Evolutionary conservation across 1,139 yeast species (phyloP).

Genomic region (Candida albicans): DNA sequence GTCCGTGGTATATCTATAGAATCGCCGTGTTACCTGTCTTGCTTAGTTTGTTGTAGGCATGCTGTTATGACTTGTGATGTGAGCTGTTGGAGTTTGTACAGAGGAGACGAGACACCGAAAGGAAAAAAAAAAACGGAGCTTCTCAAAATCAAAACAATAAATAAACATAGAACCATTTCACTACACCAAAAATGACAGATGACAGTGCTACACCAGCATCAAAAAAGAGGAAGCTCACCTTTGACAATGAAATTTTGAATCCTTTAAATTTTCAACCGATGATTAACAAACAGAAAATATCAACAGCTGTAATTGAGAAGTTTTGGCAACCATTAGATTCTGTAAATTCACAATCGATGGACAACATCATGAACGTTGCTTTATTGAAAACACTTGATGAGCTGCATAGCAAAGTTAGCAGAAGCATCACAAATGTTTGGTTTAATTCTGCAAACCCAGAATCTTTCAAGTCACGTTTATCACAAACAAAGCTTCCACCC

Average conservation of each 20-base stretch:
- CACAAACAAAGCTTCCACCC: slow-evolving; percentile 37
- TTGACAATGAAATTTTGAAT: slow-evolving; percentile 4
- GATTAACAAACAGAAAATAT: slow-evolving; percentile 4
- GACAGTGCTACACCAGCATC: background rate
- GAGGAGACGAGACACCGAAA: no score
- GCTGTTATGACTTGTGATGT: no score
- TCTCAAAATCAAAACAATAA: no score
- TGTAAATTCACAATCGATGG: slow-evolving; percentile 23
- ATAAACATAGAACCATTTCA: no score
- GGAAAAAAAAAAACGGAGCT: no score
- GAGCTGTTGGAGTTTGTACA: no score
- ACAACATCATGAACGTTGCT: slow-evolving; percentile 31
- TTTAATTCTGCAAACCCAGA: slow-evolving; percentile 20
- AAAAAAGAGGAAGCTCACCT: slow-evolving; percentile 4
- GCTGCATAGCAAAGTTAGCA: slow-evolving; percentile 27
- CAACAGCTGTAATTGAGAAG: slow-evolving; percentile 16
- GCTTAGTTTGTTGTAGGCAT: no score
- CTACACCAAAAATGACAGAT: no score
- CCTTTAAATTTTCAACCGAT: slow-evolving; percentile 1
- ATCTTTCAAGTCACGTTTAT: slow-evolving; percentile 35
- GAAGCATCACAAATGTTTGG: slow-evolving; percentile 34
- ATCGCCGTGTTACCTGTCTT: no score
- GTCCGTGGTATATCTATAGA: no score
- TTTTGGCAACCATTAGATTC: slow-evolving; percentile 36
- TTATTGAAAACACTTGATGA: slow-evolving; percentile 32